Percentiles rank a stretch among this genome's conserved stretches.
Conservation (phyloP, 495 filamentous ascomycete genomes). For the Lasiosphaeris hirsuta region DNA sequence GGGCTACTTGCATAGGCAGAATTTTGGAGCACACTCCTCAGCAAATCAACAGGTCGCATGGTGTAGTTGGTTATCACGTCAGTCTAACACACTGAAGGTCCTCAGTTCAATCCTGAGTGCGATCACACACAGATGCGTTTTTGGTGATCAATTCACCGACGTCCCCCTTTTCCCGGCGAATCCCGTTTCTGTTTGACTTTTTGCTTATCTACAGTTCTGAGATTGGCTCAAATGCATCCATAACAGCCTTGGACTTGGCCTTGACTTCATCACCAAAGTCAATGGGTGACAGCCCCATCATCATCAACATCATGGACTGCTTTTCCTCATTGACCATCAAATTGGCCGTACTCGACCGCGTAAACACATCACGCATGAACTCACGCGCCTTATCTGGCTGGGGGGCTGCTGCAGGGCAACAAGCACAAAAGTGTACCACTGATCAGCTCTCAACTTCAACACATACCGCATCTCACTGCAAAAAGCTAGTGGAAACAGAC, state of each 20-base stretch:
- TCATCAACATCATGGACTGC: not conserved
- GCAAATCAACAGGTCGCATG: too few relatives aligned
- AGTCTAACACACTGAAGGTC: too few relatives aligned
- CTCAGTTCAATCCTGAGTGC: too few relatives aligned
- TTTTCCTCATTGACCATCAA: slow-evolving; percentile 6
- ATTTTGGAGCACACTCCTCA: too few relatives aligned
- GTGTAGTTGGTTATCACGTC: too few relatives aligned
- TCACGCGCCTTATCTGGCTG: slow-evolving; percentile 10
- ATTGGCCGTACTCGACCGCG: slow-evolving; percentile 8
- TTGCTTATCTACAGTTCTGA: too few relatives aligned
- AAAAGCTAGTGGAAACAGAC: not conserved
- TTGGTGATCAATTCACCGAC: too few relatives aligned
- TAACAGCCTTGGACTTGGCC: slow-evolving; percentile 16
- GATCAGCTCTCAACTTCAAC: not conserved
- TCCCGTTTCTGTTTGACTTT: too few relatives aligned
- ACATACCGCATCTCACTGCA: too few relatives aligned
- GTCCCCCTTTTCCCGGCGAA: too few relatives aligned
- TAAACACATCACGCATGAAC: slow-evolving; percentile 12
- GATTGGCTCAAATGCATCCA: not conserved
- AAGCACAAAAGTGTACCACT: not conserved
- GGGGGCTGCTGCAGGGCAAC: not conserved
- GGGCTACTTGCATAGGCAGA: too few relatives aligned
- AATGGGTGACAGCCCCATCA: slow-evolving; percentile 22
- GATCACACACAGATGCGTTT: too few relatives aligned
- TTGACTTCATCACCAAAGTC: slow-evolving; percentile 30